Percentiles rank a stretch among this genome's conserved stretches.
These are phyloP conservation scores for Theileria annulata DNA, from an alignment of 169 alveolate species.

Conservation along the genomic window DNA sequence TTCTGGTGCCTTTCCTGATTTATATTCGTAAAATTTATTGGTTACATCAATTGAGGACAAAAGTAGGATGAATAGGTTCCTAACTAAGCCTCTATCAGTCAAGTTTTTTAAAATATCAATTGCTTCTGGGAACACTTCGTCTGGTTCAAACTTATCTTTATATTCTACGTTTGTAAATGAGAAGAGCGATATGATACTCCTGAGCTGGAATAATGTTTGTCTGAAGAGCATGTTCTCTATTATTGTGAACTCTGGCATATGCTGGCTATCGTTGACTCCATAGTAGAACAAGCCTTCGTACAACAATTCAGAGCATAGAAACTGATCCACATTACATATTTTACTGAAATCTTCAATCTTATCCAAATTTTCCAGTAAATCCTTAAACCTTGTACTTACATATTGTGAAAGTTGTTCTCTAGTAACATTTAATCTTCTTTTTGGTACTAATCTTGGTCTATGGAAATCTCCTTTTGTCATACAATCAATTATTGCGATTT, in stretches of 20 bases:
- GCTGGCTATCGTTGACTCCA: conserved; percentile 40
- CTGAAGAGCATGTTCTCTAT: conserved; percentile 52
- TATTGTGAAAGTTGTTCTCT: conserved; percentile 22
- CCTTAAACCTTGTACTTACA: conserved; percentile 27
- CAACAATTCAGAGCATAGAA: conserved; percentile 50
- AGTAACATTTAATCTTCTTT: conserved; percentile 17
- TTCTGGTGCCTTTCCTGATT: background rate
- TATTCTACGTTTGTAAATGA: conserved; percentile 13
- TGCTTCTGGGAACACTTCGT: conserved; percentile 52
- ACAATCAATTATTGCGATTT: conserved; percentile 31
- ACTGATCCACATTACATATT: conserved; percentile 49
- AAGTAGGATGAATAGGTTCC: conserved; percentile 37
- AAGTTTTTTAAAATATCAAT: conserved; percentile 21
- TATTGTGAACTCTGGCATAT: conserved; percentile 37
- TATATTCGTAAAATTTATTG: conserved; percentile 2
- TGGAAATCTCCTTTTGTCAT: conserved; percentile 23
- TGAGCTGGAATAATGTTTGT: conserved; percentile 48
- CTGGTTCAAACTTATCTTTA: background rate
- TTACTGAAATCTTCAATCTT: conserved; percentile 51
- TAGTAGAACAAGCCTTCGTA: conserved; percentile 59
- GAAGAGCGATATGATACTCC: conserved; percentile 17
- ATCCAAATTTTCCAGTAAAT: conserved; percentile 29
- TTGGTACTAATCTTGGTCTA: conserved; percentile 45
- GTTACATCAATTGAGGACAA: conserved; percentile 41
- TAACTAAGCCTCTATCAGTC: conserved; percentile 30